Base-by-base conservation (phyloP, 83 land plant genomes). In the Diphasiastrum complanatum region DNA sequence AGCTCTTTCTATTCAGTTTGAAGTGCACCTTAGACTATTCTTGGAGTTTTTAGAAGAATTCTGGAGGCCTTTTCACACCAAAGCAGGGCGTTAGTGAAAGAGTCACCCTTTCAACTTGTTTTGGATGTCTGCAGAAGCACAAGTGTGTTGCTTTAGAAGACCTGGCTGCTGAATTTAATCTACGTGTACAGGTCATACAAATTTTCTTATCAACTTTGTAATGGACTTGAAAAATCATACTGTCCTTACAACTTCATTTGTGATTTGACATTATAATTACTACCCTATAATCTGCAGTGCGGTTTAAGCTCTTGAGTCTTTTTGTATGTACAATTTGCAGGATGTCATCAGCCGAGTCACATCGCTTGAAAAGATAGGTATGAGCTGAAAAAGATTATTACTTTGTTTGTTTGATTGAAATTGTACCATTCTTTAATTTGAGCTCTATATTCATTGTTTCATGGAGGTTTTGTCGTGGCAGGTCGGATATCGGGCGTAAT, bases 401-500 rank as follows among this genome's bases (percentile, higher is more conserved):
- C n/a, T n/a, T n/a, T n/a, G n/a, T n/a, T n/a, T n/a, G n/a, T n/a
- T n/a, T n/a, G n/a, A n/a, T n/a, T n/a, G n/a, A n/a, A n/a, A n/a
- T n/a, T n/a, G n/a, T n/a, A n/a, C n/a, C n/a, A n/a, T n/a, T n/a
- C n/a, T n/a, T n/a, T n/a, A n/a, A n/a, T n/a, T n/a, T n/a, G n/a
- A n/a, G n/a, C n/a, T n/a, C n/a, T n/a, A n/a, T n/a, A n/a, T n/a
- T n/a, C n/a, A n/a, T n/a, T n/a, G n/a, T n/a, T n/a, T n/a, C n/a
- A n/a, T n/a, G n/a, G n/a, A n/a, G n/a, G n/a, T n/a, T n/a, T n/a
- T n/a, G n/a, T n/a, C n/a, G n/a, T 37, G 11, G 14, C 64, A 95
- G 99, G 85, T 50, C 77, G 97, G 40, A 66, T 95, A 10, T 89
- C 97, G 40, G 99, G 99, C 20, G 99, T 95, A 5, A 95, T 95